Conservation (phyloP, 192 early-diverging fungal genomes). For the Radiomyces spectabilis region DNA sequence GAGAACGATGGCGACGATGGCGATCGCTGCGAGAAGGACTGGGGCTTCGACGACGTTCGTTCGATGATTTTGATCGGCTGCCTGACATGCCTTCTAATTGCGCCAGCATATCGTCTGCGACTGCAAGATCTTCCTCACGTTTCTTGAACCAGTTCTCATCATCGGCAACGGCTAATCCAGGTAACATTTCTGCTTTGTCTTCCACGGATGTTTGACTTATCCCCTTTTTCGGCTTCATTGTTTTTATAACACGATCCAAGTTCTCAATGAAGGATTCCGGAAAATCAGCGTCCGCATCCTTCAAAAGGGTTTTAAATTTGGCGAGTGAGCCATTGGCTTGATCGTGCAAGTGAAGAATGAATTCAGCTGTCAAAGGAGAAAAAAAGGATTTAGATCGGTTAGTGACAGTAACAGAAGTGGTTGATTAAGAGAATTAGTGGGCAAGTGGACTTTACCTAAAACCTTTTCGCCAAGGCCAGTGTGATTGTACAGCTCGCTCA, state of each 20-base stretch:
- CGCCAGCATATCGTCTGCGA: slow-evolving; percentile 46
- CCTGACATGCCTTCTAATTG: slow-evolving; percentile 45
- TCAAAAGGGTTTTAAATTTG: slow-evolving; percentile 62
- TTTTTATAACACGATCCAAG: slow-evolving; percentile 81
- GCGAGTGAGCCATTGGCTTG: slow-evolving; percentile 47
- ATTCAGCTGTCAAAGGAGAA: slow-evolving; percentile 63
- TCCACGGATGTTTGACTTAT: slow-evolving; percentile 29
- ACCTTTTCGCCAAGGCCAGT: slow-evolving; percentile 85
- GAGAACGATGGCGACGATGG: slow-evolving; percentile 15
- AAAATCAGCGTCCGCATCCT: slow-evolving; percentile 75
- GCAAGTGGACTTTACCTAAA: slow-evolving; percentile 39
- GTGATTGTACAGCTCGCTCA: slow-evolving; percentile 89
- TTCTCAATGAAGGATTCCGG: slow-evolving; percentile 74
- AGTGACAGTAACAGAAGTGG: not conserved
- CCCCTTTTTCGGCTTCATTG: slow-evolving; percentile 61
- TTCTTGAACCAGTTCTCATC: slow-evolving; percentile 37
- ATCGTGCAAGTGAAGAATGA: slow-evolving; percentile 80
- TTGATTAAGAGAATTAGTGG: too few species aligned
- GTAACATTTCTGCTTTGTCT: slow-evolving; percentile 61
- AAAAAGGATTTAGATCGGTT: not conserved
- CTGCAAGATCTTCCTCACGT: slow-evolving; percentile 36
- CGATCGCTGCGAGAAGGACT: slow-evolving; percentile 22
- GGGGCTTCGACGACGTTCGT: slow-evolving; percentile 12
- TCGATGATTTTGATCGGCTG: not conserved
- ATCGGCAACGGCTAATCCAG: slow-evolving; percentile 63